Conservation (phyloP, 202 grass and related monocot genomes). For the Tripidium arundinaceum region DNA sequence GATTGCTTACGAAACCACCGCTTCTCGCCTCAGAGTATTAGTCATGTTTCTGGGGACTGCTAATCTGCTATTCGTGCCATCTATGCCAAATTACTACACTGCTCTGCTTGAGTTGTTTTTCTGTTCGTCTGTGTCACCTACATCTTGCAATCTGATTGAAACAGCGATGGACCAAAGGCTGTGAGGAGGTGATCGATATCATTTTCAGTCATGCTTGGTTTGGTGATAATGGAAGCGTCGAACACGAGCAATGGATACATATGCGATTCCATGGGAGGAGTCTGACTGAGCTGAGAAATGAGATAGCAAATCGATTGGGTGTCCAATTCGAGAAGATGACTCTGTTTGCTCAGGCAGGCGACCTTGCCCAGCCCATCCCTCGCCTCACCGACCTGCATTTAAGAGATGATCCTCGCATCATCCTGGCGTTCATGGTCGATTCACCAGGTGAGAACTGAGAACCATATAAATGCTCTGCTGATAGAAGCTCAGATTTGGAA, state of each 20-base stretch:
- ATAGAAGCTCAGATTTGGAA: not conserved
- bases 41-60: not conserved
- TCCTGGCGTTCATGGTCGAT: slow-evolving; percentile 35
- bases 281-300: too few species aligned
- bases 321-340: too few species aligned
- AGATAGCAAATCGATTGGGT: too few species aligned
- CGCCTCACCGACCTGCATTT: slow-evolving; percentile 37
- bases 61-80: not conserved
- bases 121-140: not conserved
- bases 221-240: too few species aligned
- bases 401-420: slow-evolving; percentile 4
- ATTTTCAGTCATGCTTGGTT: too few species aligned
- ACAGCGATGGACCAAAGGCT: too few species aligned
- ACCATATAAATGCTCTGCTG: not conserved
- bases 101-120: not conserved
- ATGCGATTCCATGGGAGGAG: too few species aligned
- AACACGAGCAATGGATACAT: too few species aligned
- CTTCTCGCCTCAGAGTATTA: not conserved
- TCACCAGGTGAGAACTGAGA: slow-evolving; percentile 36
- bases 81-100: not conserved
- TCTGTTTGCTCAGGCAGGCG: too few species aligned
- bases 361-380: too few species aligned
- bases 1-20: not conserved
- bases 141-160: slow-evolving; percentile 6
- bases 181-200: too few species aligned